Evolutionary conservation across 169 alveolate species (phyloP).

Genomic region (Neospora caninum): DNA sequence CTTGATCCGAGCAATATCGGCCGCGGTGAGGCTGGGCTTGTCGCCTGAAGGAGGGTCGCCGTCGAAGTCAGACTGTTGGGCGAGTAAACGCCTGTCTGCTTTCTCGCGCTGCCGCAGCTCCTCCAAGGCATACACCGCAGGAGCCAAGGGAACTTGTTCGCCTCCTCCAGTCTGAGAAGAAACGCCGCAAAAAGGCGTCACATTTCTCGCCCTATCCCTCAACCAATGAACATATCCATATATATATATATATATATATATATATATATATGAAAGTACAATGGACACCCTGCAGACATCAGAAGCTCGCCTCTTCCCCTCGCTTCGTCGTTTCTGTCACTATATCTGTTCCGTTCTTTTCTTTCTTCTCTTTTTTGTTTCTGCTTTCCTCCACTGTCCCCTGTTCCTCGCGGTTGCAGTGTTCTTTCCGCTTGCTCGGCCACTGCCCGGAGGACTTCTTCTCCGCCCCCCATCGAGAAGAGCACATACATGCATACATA

Average conservation of each 20-base stretch:
- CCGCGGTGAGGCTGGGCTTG: background rate
- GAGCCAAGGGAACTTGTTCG: background rate
- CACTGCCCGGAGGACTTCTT: too few relatives aligned
- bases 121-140: background rate
- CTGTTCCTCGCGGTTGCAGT: too few relatives aligned
- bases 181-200: background rate
- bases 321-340: too few relatives aligned
- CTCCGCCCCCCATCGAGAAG: too few relatives aligned
- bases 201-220: background rate
- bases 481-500: too few relatives aligned
- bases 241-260: background rate
- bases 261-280: background rate
- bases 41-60: background rate
- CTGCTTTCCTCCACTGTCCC: too few relatives aligned
- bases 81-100: background rate
- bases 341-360: too few relatives aligned
- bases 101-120: background rate
- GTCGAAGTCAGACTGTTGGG: background rate
- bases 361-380: too few relatives aligned
- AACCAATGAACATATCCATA: background rate
- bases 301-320: too few relatives aligned
- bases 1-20: conserved; percentile 14
- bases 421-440: too few relatives aligned
- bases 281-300: too few relatives aligned
- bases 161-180: conserved; percentile 28